Conservation (phyloP, 1,284 basidiomycete genomes). For the Psilocybe mexicana region DNA sequence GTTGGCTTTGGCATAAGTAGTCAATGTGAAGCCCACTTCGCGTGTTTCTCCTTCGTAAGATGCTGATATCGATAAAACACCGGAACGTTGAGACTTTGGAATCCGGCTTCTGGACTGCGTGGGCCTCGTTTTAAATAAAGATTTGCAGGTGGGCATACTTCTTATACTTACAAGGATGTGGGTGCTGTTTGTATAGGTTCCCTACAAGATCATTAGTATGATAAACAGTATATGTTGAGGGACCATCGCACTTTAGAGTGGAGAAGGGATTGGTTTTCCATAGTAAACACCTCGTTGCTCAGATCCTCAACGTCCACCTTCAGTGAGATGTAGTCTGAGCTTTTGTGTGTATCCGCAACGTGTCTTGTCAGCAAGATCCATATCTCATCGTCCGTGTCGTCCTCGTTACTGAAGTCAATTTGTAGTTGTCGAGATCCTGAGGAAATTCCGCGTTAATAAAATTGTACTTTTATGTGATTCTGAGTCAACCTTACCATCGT, state of each 20-base stretch:
- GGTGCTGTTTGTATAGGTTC: slow-evolving; percentile 77
- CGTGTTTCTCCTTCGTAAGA: slow-evolving; percentile 65
- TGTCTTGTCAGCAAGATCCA: slow-evolving; percentile 87
- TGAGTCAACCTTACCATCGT: slow-evolving; percentile 30
- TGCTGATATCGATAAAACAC: slow-evolving; percentile 53
- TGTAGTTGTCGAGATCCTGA: slow-evolving; percentile 36
- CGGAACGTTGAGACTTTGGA: slow-evolving; percentile 35
- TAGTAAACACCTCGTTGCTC: slow-evolving; percentile 18
- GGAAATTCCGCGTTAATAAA: slow-evolving; percentile 5
- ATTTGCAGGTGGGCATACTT: neutral
- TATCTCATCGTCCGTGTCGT: slow-evolving; percentile 44
- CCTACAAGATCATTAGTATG: slow-evolving; percentile 38
- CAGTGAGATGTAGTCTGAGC: slow-evolving; percentile 73
- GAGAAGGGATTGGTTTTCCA: slow-evolving; percentile 29
- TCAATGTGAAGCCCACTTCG: slow-evolving; percentile 66
- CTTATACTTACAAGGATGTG: slow-evolving; percentile 65
- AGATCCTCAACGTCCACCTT: slow-evolving; percentile 55
- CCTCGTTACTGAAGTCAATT: slow-evolving; percentile 32
- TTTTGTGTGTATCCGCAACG: slow-evolving; percentile 54
- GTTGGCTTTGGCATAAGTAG: slow-evolving; percentile 49
- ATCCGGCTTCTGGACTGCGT: slow-evolving; percentile 40
- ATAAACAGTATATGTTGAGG: too few species aligned
- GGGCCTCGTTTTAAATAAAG: neutral
- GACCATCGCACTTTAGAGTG: slow-evolving; percentile 35
- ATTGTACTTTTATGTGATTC: neutral